Base-by-base conservation (phyloP, 2,329 filamentous ascomycete species). In the Paracoccidioides lutzii region DNA sequence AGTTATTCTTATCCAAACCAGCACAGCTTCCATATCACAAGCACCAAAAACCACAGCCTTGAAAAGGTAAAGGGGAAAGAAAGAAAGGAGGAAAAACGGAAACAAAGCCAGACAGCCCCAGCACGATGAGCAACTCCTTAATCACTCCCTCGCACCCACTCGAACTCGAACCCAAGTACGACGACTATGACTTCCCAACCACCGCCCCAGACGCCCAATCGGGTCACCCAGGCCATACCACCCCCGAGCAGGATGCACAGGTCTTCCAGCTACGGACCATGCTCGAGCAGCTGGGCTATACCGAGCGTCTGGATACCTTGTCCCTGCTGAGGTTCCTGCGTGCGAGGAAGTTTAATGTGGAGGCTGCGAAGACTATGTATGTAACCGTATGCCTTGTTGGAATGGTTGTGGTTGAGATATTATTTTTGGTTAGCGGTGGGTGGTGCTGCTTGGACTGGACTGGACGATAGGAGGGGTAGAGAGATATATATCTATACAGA, bases 291-390 rank as follows among this genome's bases (percentile, higher is more conserved):
- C 83, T 84, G 69, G 90, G 90, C 56, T 87, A 82, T 75, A 91
- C 79, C 30, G 82, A 94, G 65, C 81, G 89, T 65, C 79, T 98
- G 67, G 93, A 98, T 73, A 97, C 90, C 40, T 71, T 97, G 76
- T 96, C 89, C 57, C 72, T 98, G 84, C 77, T 96, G 69, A 85
- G 90, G 69, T 96, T 95, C 76, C 78, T 98, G 66, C 83, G 93
- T 70, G 93, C 93, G 56, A 83, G 93, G 69, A 97, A 97, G 79
- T 98, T 96, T 72, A 87, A 95, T 72, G 87, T 95, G 59, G 79
- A 85, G 64, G 75, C 82, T 35, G 73, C 90, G 62, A 93, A 95
- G 81, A 75, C 85, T 67, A 98, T 98, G 93, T 96, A 76, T 71
- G 86, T 72, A 58, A 32, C 41, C 35, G 35, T 37, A 37, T 37